phyloP scores from a whole-genome alignment of 805 yeast species.

The Zygoascus flipseniorum region DNA sequence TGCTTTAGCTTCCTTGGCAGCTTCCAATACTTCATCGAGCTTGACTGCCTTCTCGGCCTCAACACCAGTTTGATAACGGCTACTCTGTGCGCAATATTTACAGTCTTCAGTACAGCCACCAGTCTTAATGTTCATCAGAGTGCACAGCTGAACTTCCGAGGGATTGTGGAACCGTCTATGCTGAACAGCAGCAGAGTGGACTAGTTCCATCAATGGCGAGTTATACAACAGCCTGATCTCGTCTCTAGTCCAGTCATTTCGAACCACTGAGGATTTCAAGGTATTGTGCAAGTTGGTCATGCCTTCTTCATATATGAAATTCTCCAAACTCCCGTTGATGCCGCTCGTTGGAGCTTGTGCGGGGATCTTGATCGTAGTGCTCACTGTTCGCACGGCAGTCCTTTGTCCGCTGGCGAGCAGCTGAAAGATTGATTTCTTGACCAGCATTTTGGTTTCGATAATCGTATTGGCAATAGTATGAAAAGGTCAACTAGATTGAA shows the following conservation, averaged over 20 bases:
- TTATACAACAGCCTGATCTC: constrained; percentile 54
- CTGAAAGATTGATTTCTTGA: background rate
- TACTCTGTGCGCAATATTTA: constrained; percentile 71
- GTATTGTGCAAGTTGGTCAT: background rate
- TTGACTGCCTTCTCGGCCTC: constrained; percentile 57
- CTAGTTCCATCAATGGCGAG: constrained; percentile 57
- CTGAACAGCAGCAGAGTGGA: constrained; percentile 51
- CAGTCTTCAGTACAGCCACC: constrained; percentile 84
- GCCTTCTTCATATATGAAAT: background rate
- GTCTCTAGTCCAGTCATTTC: constrained; percentile 45
- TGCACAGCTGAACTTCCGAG: constrained; percentile 62
- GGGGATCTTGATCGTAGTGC: background rate
- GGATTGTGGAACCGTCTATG: constrained; percentile 66
- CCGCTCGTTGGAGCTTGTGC: background rate
- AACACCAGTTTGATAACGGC: constrained; percentile 60
- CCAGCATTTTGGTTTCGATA: background rate
- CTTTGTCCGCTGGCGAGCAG: background rate
- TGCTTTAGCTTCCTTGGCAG: constrained; percentile 54
- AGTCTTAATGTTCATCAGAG: constrained; percentile 63
- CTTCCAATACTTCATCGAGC: constrained; percentile 53
- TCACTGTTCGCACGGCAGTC: background rate
- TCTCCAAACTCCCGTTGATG: background rate
- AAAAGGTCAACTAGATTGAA: background rate
- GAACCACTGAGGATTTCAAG: background rate
- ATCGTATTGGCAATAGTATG: background rate